Base-by-base conservation (phyloP, 1,284 basidiomycete species). In the Pulveroboletus ridleyi region DNA sequence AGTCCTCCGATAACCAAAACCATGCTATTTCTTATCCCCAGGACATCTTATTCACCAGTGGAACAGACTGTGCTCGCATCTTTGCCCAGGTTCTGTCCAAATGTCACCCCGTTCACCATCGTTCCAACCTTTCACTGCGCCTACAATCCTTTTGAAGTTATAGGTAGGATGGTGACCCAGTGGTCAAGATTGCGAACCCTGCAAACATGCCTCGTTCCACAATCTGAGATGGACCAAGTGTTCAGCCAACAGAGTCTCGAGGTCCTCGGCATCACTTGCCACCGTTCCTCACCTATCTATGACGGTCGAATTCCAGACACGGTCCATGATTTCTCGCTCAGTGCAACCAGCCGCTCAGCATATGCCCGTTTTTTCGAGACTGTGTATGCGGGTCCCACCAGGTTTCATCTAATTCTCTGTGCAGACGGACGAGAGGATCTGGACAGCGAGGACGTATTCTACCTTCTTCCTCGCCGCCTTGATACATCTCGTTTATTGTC, bases 61-160 rank as follows among this genome's bases (percentile, higher is more conserved):
- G 69, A 69, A 47, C 35, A 58, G 6, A 50, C 62, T 20, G 46
- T 63, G 2, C 18, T 72, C 11, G 58, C 52, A 14, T 59, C 69
- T 23, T n/a, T 72, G 25, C 69, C 55, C 4, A 33, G 22, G 22
- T 66, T 69, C 17, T 69, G 66, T 56, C 66, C 70, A 2, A 71
- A 66, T 25, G 58, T 71, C 52, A 69, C 66, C 11, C 69, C 69
- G 8, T 62, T 69, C 47, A 53, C 49, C 22, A 2, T 71, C n/a
- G 10, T 23, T 23, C 47, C 59, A 44, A 14, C 20, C 25, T 54
- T 49, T 35, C 58, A 57, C 18, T 63, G 64, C 59, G 54, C 56
- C 18, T 39, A 66, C 14, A 46, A 58, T 49, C 58, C 54, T 22
- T 42, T 11, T 14, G 35, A 9, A 39, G 60, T 62, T 57, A 29